Percentiles rank a stretch among this genome's conserved stretches.
Evolutionary conservation across 371 early-diverging fungal species (phyloP).

Genomic region (Dichotomocladium elegans): DNA sequence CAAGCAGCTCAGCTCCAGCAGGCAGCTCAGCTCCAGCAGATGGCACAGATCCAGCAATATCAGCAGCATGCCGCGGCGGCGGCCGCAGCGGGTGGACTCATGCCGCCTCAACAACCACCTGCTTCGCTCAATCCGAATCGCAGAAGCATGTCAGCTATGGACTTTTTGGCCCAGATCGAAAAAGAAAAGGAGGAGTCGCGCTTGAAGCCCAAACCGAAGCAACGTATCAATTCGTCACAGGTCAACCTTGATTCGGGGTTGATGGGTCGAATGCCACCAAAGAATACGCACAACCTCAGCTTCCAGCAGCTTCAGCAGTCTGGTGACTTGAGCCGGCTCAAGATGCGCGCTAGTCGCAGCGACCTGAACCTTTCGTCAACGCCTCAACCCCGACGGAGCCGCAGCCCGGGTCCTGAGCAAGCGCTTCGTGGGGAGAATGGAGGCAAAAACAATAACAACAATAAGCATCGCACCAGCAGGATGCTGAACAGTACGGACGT

Average conservation of each 20-base stretch:
- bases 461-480: not conserved
- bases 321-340: slow-evolving; percentile 1
- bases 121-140: slow-evolving; percentile 20
- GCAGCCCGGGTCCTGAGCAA: slow-evolving; percentile 5
- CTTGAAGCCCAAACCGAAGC: slow-evolving; percentile 20
- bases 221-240: slow-evolving; percentile 1
- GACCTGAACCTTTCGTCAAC: slow-evolving; percentile 4
- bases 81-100: not conserved
- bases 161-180: slow-evolving; percentile 38
- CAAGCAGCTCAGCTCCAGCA: slow-evolving; percentile 19
- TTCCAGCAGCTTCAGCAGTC: slow-evolving; percentile 32
- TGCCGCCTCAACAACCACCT: slow-evolving; percentile 1
- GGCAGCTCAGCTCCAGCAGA: slow-evolving; percentile 24
- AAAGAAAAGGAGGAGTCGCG: slow-evolving; percentile 30
- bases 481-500: slow-evolving; percentile 14
- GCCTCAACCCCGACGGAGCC: slow-evolving; percentile 5
- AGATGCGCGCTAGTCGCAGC: slow-evolving; percentile 20
- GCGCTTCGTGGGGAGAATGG: slow-evolving; percentile 1
- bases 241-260: slow-evolving; percentile 32
- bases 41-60: slow-evolving; percentile 27
- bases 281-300: slow-evolving; percentile 29
- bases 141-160: slow-evolving; percentile 44
- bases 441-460: not conserved
- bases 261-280: slow-evolving; percentile 25
- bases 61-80: slow-evolving; percentile 19